Evolutionary conservation across 2,329 filamentous ascomycete species (phyloP), one percentile per base, ranked within the genome.

Genomic region (Graphilbum fragrans): DNA sequence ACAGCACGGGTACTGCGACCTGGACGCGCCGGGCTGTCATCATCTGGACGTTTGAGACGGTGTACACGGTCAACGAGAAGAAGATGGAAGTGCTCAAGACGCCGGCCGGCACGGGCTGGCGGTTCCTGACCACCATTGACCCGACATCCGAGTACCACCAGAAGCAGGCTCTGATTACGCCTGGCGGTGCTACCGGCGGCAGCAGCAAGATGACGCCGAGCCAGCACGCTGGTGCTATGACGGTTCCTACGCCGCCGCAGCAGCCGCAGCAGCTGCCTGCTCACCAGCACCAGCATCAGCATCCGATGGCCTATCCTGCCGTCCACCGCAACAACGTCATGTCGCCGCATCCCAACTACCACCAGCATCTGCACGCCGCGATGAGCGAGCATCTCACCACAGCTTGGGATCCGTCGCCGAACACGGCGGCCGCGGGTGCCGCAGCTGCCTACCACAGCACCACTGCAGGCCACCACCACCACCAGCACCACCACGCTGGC

Each of bases 31-130:
- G 75, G 38, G 69, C 65, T 27, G 69, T 80, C 43, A 65, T 81
- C 41, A 64, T 80, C 31, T 81, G 77, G 77, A 74, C 74, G 2
- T 81, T 81, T 55, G 66, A 57, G 58, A 73, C 65, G 49, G 61
- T 73, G 22, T 63, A 66, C 50, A 58, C 55, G 44, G 49, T 59
- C 39, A 58, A 69, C 49, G 57, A 64, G 49, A 59, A 62, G 35
- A 62, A 62, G 49, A 58, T 59, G 32, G 60, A 63, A 48, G 54
- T 62, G 22, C 61, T 66, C 23, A 69, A 67, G 44, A 69, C 71
- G 43, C 64, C 67, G 4, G 64, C 69, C 2, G 70, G 69, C 16
- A 75, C 74, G 2, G 69, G 66, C 31, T 80, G 76, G 77, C 65
- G 72, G 20, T 80, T 77, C 62, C 57, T 81, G 43, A 76, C 72